These are phyloP conservation scores for Pseudogymnoascus sp. DNA, from an alignment of 2,329 filamentous ascomycete species.

Conservation along the genomic window DNA sequence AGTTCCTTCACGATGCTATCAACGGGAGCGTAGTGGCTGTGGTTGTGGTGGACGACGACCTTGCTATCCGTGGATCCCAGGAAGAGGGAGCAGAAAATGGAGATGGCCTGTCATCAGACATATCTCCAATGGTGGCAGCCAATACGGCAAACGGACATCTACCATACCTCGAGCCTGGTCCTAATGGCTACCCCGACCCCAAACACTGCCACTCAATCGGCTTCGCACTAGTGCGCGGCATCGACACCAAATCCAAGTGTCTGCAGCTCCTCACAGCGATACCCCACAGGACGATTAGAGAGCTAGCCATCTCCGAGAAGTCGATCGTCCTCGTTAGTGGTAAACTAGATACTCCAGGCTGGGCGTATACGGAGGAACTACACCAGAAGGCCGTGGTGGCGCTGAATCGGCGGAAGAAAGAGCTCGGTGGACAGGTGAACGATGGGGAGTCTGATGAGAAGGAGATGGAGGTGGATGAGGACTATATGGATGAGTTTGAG, in stretches of 20 bases:
- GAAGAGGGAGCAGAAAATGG: conserved; percentile 12
- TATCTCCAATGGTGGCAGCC: conserved; percentile 25
- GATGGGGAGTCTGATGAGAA: conserved; percentile 8
- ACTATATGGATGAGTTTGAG: conserved; percentile 25
- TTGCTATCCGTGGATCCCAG: conserved; percentile 37
- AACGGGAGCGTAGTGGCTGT: conserved; percentile 63
- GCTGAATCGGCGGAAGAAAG: conserved; percentile 15
- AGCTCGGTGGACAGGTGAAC: conserved; percentile 7
- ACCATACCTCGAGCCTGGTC: conserved; percentile 51
- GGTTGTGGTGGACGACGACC: conserved; percentile 46
- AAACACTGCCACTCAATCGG: conserved; percentile 50
- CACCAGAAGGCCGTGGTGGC: conserved; percentile 27
- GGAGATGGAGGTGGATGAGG: conserved; percentile 8
- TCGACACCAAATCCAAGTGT: conserved; percentile 44
- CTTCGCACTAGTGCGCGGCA: conserved; percentile 59
- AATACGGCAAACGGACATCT: conserved; percentile 42
- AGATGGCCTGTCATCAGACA: conserved; percentile 6
- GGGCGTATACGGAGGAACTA: conserved; percentile 60
- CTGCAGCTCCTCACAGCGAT: conserved; percentile 61
- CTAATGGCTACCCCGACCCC: conserved; percentile 50
- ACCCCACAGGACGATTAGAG: conserved; percentile 31
- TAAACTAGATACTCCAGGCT: conserved; percentile 58
- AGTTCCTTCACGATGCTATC: conserved; percentile 54
- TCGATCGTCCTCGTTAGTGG: conserved; percentile 57
- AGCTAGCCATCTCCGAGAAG: conserved; percentile 34